Percentiles rank a stretch among this genome's conserved stretches.
These are phyloP conservation scores for Elsinoe ampelina DNA, from an alignment of 2,329 filamentous ascomycete genomes.

Conservation along the genomic window DNA sequence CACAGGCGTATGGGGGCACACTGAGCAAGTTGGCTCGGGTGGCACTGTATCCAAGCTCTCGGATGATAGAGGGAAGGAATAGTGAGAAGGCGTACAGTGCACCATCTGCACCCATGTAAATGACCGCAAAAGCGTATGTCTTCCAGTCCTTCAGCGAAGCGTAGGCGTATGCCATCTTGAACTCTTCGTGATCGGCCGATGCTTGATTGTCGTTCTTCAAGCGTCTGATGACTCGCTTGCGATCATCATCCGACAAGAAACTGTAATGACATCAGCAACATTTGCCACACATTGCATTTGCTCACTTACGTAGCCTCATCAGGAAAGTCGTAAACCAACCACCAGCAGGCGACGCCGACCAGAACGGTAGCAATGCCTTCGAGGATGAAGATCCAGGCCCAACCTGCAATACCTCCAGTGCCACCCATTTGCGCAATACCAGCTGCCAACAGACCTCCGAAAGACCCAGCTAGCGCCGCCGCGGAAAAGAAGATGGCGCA, in stretches of 20 bases:
- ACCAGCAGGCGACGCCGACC: constrained; percentile 60
- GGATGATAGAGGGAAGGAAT: constrained; percentile 73
- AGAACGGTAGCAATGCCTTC: constrained; percentile 61
- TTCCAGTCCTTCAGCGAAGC: constrained; percentile 73
- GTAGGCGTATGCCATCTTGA: constrained; percentile 64
- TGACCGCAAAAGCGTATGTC: constrained; percentile 63
- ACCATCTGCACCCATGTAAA: constrained; percentile 64
- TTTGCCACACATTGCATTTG: not conserved
- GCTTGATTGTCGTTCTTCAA: constrained; percentile 63
- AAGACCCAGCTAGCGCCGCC: constrained; percentile 68
- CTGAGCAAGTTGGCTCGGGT: constrained; percentile 62
- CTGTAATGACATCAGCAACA: constrained; percentile 21
- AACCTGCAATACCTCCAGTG: constrained; percentile 36
- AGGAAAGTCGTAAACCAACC: constrained; percentile 76
- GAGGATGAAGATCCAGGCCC: constrained; percentile 39
- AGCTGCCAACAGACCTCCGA: constrained; percentile 64
- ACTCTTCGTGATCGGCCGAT: constrained; percentile 65
- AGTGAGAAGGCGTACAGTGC: constrained; percentile 67
- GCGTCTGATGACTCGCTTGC: constrained; percentile 60
- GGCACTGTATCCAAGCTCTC: constrained; percentile 46
- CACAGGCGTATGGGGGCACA: constrained; percentile 66
- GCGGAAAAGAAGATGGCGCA: constrained; percentile 78
- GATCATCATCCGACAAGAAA: constrained; percentile 63
- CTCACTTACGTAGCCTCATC: constrained; percentile 48
- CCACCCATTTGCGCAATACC: constrained; percentile 63